Evolutionary conservation across 2,329 filamentous ascomycete genomes (phyloP).

Genomic region (Aspergillus spinulosporus): DNA sequence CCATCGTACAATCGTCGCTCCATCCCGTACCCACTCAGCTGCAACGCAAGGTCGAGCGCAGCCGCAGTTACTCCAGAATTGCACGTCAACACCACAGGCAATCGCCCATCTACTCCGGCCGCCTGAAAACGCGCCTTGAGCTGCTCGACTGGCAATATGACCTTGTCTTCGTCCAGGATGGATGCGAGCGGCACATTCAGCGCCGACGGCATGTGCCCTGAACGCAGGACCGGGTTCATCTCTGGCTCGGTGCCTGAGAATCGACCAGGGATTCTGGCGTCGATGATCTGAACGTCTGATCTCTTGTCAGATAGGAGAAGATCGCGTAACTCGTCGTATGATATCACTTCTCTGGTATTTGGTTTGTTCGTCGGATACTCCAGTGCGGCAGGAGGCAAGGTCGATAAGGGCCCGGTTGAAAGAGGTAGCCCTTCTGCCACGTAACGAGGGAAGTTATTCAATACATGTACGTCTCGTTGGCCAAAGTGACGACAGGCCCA

Average conservation of each 20-base stretch:
- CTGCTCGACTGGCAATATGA: constrained; percentile 11
- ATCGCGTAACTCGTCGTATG: constrained; percentile 20
- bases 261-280: constrained; percentile 23
- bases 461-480: constrained; percentile 28
- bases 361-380: constrained; percentile 9
- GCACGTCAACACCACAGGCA: constrained; percentile 28
- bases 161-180: constrained; percentile 20
- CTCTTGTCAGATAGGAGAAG: not conserved
- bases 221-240: constrained; percentile 17
- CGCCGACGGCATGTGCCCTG: constrained; percentile 29
- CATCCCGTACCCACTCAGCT: constrained; percentile 22
- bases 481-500: constrained; percentile 32
- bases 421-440: constrained; percentile 23
- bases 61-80: constrained; percentile 35
- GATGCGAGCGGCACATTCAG: constrained; percentile 29
- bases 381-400: not conserved
- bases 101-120: constrained; percentile 19
- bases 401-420: not conserved
- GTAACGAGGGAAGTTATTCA: constrained; percentile 34
- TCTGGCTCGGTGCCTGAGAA: constrained; percentile 24
- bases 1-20: constrained; percentile 32
- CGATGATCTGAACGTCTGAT: constrained; percentile 23
- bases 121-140: constrained; percentile 19
- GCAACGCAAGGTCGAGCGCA: constrained; percentile 27
- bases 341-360: constrained; percentile 12